Conservation (phyloP, 1,139 yeast genomes). For the Citeromyces hawaiiensis region DNA sequence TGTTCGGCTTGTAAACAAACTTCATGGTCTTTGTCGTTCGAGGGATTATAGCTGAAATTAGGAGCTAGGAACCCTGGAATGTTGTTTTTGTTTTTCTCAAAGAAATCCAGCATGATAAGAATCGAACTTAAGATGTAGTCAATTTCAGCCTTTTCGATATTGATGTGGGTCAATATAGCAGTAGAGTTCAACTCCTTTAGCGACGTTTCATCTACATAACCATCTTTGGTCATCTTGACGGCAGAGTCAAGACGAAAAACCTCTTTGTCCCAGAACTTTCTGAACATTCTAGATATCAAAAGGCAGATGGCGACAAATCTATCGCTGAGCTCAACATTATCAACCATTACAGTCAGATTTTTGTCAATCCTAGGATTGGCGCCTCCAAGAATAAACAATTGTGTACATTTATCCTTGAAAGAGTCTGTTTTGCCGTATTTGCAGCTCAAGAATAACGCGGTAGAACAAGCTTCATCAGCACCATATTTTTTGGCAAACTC, state of each 20-base stretch:
- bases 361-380: constrained; percentile 34
- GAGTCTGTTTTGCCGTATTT: constrained; percentile 49
- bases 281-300: constrained; percentile 62
- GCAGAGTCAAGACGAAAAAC: constrained; percentile 42
- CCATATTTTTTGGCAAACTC: constrained; percentile 45
- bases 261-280: constrained; percentile 65
- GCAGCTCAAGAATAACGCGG: constrained; percentile 74
- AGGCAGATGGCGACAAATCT: constrained; percentile 86
- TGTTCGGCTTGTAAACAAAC: constrained; percentile 85
- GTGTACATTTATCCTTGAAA: constrained; percentile 33
- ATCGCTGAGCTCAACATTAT: constrained; percentile 78
- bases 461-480: constrained; percentile 70
- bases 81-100: constrained; percentile 39
- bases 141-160: constrained; percentile 38
- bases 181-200: constrained; percentile 30
- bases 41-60: constrained; percentile 14
- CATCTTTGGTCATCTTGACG: constrained; percentile 26
- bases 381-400: constrained; percentile 41
- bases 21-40: constrained; percentile 31
- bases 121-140: constrained; percentile 60
- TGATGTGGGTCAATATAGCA: constrained; percentile 26
- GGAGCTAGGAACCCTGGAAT: constrained; percentile 49
- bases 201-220: constrained; percentile 21
- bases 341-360: constrained; percentile 26
- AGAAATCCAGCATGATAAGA: constrained; percentile 45